Evolutionary conservation across 2,329 filamentous ascomycete genomes (phyloP).

Genomic region (Pseudopithomyces chartarum): DNA sequence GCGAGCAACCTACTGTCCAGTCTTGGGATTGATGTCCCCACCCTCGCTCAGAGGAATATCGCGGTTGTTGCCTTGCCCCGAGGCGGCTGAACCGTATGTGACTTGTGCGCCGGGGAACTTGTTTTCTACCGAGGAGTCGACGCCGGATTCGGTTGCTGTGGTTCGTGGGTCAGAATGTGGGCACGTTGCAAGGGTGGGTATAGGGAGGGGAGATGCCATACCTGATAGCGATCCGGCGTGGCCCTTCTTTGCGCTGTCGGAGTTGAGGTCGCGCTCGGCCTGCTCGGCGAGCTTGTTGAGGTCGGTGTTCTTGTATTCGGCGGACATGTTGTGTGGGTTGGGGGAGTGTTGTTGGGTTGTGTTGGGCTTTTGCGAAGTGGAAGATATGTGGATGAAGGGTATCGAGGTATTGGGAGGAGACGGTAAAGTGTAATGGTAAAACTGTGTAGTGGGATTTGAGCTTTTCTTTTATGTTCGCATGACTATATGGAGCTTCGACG

Average conservation of each 20-base stretch:
- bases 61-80: slow-evolving; percentile 53
- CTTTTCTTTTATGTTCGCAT: slow-evolving; percentile 1
- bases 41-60: slow-evolving; percentile 55
- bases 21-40: slow-evolving; percentile 47
- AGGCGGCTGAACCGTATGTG: slow-evolving; percentile 50
- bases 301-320: slow-evolving; percentile 48
- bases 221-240: slow-evolving; percentile 43
- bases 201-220: slow-evolving; percentile 22
- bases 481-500: neutral
- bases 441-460: neutral
- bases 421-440: neutral
- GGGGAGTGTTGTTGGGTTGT: neutral
- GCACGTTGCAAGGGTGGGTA: neutral
- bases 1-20: slow-evolving; percentile 42
- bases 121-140: slow-evolving; percentile 45
- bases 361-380: neutral
- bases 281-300: slow-evolving; percentile 52
- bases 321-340: slow-evolving; percentile 46
- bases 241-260: slow-evolving; percentile 47
- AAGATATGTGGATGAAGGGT: neutral
- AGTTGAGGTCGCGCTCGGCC: slow-evolving; percentile 56
- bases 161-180: neutral
- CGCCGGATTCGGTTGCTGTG: slow-evolving; percentile 53
- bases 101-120: slow-evolving; percentile 54
- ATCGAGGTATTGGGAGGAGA: neutral